A percentile compares a stretch with the other conserved stretches of the same genome.
These are phyloP conservation scores for Crithidia expoeki DNA, from an alignment of 208 protist genomes.

Conservation along the genomic window DNA sequence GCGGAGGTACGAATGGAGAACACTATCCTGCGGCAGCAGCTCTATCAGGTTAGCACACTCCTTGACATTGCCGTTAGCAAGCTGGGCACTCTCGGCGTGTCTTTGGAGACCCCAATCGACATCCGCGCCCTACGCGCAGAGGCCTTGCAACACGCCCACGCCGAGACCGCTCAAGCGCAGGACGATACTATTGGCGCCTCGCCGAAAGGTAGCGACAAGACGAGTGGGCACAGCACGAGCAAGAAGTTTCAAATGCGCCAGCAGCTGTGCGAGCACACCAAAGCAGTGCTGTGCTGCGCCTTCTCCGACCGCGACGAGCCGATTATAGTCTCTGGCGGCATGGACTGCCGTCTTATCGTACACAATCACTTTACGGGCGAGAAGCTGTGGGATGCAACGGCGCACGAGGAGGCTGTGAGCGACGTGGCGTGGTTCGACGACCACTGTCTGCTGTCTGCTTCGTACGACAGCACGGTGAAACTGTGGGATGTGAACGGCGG, in stretches of 20 bases:
- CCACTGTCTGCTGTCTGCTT: slow-evolving; percentile 75
- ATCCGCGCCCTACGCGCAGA: slow-evolving; percentile 74
- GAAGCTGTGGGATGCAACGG: slow-evolving; percentile 63
- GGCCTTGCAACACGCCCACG: slow-evolving; percentile 41
- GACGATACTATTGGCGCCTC: slow-evolving; percentile 27
- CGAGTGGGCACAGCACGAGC: slow-evolving; percentile 19
- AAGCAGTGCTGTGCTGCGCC: slow-evolving; percentile 77
- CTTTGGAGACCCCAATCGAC: slow-evolving; percentile 75
- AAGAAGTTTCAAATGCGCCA: slow-evolving; percentile 67
- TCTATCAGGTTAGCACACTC: slow-evolving; percentile 78
- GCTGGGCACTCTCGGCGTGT: slow-evolving; percentile 70
- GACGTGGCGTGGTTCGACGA: slow-evolving; percentile 82
- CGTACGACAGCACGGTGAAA: slow-evolving; percentile 86
- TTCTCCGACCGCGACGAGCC: slow-evolving; percentile 72
- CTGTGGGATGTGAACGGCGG: slow-evolving; percentile 80
- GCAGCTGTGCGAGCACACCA: slow-evolving; percentile 81
- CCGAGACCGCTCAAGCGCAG: slow-evolving; percentile 29
- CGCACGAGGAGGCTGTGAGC: slow-evolving; percentile 78
- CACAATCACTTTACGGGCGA: slow-evolving; percentile 81
- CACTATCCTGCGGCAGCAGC: slow-evolving; percentile 72
- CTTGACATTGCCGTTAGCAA: slow-evolving; percentile 90
- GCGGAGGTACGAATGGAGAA: slow-evolving; percentile 81
- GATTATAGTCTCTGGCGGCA: slow-evolving; percentile 72
- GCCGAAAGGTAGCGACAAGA: slow-evolving; percentile 18
- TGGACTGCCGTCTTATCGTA: slow-evolving; percentile 81